Base-by-base conservation (phyloP, 805 yeast species). In the Candida boleticola region DNA sequence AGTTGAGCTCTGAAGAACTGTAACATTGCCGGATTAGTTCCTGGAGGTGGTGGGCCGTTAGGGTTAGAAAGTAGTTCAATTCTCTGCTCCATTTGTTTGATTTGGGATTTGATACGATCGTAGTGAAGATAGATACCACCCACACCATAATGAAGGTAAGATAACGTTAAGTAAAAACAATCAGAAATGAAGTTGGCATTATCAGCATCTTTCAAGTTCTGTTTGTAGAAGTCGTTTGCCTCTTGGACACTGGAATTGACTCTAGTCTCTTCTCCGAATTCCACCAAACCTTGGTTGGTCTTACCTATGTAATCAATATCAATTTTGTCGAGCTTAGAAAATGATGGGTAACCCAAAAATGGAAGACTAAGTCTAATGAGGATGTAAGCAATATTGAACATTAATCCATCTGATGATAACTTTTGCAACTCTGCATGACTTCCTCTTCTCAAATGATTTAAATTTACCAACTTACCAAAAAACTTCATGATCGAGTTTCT, bases 381-480 rank as follows among this genome's bases (percentile, higher is more conserved):
- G 1, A 90, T 68, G 46, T 80, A 57, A 0, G 89, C 71, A 14
- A 89, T 73, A 62, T 92, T 92, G 40, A 82, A 70, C 85, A 89
- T 85, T 47, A 93, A 76, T 1, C 89, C 89, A 66, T 92, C 89
- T 5, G 87, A 73, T 1, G 95, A 82, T 39, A 86, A 66, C 43
- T 79, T 76, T 13, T 71, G 68, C 10, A 79, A 76, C 52, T 84
- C 82, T 2, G 90, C 84, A 58, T 87, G 95, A 48, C 84, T 81
- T 40, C 96, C 96, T 52, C 88, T 77, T 64, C 98, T 80, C 50
- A 88, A 74, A 61, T 89, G 97, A 58, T 90, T 89, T 39, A 77
- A 73, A 53, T 92, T 87, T n/a, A 88, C 76, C 31, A 89, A 73
- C 21, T 74, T 74, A 1, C 86, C 84, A 61, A 90, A 80, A 72